phyloP scores from a whole-genome alignment of 2,329 filamentous ascomycete genomes.

The Fusarium sp. region DNA sequence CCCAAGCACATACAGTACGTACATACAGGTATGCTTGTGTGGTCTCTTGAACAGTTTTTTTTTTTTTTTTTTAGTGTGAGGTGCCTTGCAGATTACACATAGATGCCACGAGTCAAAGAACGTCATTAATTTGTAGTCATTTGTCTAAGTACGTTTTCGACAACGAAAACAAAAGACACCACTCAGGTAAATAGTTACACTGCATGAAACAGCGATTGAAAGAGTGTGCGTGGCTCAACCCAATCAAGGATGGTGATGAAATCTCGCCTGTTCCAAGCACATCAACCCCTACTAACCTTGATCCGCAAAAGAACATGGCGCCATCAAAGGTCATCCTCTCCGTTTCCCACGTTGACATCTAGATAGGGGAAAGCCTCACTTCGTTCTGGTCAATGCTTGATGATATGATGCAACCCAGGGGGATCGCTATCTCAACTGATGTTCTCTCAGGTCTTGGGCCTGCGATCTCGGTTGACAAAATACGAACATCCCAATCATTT shows the following conservation, averaged over 20 bases:
- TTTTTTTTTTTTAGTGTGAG: constrained; percentile 11
- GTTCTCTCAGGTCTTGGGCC: not conserved
- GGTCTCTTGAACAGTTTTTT: not conserved
- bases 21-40: too few relatives aligned
- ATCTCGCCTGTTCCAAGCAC: constrained; percentile 12
- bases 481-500: constrained; percentile 3
- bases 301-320: constrained; percentile 25
- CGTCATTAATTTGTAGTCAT: not conserved
- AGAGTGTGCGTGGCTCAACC: not conserved
- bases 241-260: not conserved
- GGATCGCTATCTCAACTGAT: not conserved
- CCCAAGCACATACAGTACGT: too few relatives aligned
- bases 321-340: constrained; percentile 11
- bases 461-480: not conserved
- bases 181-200: too few relatives aligned
- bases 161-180: constrained; percentile 4
- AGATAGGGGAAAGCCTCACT: constrained; percentile 13
- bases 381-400: not conserved
- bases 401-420: not conserved
- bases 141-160: not conserved
- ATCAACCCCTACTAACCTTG: constrained; percentile 19
- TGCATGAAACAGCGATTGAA: constrained; percentile 18
- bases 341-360: constrained; percentile 3
- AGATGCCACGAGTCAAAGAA: not conserved
- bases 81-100: constrained; percentile 7